Base-by-base conservation (phyloP, 345 rosid genomes). In the Tarenaya hassleriana region DNA sequence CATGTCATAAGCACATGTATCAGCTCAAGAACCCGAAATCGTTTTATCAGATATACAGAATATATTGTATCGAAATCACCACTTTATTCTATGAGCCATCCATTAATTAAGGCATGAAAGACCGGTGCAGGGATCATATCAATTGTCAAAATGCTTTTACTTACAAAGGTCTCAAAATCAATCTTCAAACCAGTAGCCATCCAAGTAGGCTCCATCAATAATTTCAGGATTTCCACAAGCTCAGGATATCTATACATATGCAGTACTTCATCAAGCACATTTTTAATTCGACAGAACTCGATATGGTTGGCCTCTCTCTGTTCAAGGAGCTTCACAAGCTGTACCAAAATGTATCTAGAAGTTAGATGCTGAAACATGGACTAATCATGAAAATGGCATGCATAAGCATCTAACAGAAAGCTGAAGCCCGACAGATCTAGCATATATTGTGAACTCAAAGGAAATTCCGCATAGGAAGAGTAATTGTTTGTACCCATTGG, bases 291-390 rank as follows among this genome's bases (percentile, higher is more conserved):
- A 55, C 90, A 83, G 67, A 92, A 84, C 68, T 88, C 96, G 48
- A 92, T 72, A 70, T 84, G 90, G 77, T 92, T 92, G 76, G 90
- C 78, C 73, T 92, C 98, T 67, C 83, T 73, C 62, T 74, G 84
- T 62, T 84, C 98, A 56, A 92, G 96, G 41, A 92, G 81, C 80
- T 88, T 92, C 70, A 92, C 98, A 62, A 92, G 89, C 98, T 92
- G 94, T 63, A 71, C 21, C 41, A 50, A 27, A 60, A 47, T 16
- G 41, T 29, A 34, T 37, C 11, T 15, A 24, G 34, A 53, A 43
- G 64, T 71, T 38, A 68, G 53, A 61, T 24, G 24, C 47, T 56
- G 11, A 44, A 24, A 13, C 41, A 38, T 50, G 50, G 52, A 41
- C 45, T 17, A 18, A 0, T 15, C 10, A 42, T 10, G 9, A 33